Evolutionary conservation across 1,139 yeast genomes (phyloP).

Genomic region (Sugiyamaella paludigena): DNA sequence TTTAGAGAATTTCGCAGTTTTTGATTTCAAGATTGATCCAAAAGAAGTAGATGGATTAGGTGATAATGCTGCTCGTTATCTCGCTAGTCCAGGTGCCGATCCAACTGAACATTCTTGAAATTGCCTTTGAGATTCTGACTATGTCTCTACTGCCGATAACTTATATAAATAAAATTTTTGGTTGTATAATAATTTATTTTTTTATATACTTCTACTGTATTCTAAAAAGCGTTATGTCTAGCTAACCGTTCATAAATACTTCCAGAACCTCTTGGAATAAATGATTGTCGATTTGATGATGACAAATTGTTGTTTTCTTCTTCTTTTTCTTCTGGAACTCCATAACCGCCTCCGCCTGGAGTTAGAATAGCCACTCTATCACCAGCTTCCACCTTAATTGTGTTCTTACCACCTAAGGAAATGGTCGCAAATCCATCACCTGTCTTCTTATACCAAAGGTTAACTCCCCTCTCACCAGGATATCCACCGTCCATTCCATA

Average conservation of each 20-base stretch:
- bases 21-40: constrained; percentile 48
- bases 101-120: constrained; percentile 16
- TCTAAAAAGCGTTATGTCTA: neutral
- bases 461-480: constrained; percentile 58
- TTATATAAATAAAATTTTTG: neutral
- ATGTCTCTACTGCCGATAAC: neutral
- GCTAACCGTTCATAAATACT: constrained; percentile 12
- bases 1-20: constrained; percentile 46
- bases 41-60: constrained; percentile 37
- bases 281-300: neutral
- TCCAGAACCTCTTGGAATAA: constrained; percentile 16
- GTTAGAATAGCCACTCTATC: constrained; percentile 54
- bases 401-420: constrained; percentile 59
- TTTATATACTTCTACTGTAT: neutral
- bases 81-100: constrained; percentile 15
- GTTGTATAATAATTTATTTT: neutral
- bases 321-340: constrained; percentile 18
- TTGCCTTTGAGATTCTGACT: no score
- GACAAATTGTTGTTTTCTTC: neutral
- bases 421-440: constrained; percentile 33
- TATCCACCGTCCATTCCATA: constrained; percentile 61
- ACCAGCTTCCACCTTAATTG: constrained; percentile 50
- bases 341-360: constrained; percentile 50
- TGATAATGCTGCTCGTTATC: constrained; percentile 32
- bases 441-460: constrained; percentile 47